phyloP scores from a whole-genome alignment of 148 eudicot genomes.

The Chenopodium suecicum region DNA sequence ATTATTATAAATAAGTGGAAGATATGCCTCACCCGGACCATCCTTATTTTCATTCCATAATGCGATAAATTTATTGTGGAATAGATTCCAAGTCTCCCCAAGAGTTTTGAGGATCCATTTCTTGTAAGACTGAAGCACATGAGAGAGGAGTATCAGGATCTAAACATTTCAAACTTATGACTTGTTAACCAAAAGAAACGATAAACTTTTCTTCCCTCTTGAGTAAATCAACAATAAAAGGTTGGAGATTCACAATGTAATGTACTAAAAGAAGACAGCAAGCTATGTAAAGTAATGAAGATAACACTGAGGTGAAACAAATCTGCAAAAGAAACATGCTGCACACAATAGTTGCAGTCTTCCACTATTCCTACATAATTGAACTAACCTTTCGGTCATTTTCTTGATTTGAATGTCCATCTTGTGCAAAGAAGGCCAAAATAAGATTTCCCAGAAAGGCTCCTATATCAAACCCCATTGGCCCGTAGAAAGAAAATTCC shows the following conservation, averaged over 20 bases:
- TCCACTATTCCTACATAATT: neutral
- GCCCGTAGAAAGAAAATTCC: conserved; percentile 90
- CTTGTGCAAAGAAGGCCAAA: conserved; percentile 86
- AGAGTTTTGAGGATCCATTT: conserved; percentile 66
- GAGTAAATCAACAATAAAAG: too few species aligned
- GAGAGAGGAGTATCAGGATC: too few species aligned
- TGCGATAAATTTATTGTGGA: conserved; percentile 60
- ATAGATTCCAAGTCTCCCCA: conserved; percentile 79
- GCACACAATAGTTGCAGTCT: neutral
- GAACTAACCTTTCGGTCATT: conserved; percentile 62
- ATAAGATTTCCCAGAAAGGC: conserved; percentile 83
- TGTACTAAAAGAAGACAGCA: neutral
- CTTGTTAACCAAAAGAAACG: neutral
- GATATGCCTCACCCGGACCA: conserved; percentile 91
- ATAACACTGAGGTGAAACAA: too few species aligned
- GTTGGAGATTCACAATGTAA: too few species aligned
- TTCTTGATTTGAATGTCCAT: conserved; percentile 65
- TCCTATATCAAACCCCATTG: conserved; percentile 96
- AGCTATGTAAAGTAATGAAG: neutral
- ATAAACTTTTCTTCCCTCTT: too few species aligned
- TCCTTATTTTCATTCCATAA: conserved; percentile 89
- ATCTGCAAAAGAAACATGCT: neutral
- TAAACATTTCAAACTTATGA: neutral
- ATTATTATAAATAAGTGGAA: conserved; percentile 68
- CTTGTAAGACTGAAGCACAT: conserved; percentile 60